Conservation (phyloP, 176 grass and related monocot genomes). For the Miscanthus lutarioriparius region DNA sequence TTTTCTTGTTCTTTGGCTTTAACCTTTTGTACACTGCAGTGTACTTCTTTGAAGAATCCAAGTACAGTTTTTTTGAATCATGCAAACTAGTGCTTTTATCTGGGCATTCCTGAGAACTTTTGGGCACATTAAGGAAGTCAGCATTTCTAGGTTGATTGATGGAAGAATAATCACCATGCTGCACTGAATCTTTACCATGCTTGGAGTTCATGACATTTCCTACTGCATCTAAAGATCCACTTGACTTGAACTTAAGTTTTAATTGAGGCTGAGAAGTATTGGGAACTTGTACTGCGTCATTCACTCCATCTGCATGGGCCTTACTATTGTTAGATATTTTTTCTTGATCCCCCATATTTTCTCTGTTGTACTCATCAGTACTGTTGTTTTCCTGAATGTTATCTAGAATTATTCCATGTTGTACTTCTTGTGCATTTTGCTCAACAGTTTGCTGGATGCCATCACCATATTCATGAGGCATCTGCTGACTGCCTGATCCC, state of each 20-base stretch:
- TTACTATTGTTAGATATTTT: conserved; percentile 18
- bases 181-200: conserved; percentile 30
- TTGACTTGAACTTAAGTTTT: conserved; percentile 72
- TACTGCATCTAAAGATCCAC: conserved; percentile 44
- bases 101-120: conserved; percentile 35
- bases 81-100: conserved; percentile 33
- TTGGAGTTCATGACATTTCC: conserved; percentile 21
- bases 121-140: conserved; percentile 33
- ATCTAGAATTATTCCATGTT: conserved; percentile 35
- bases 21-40: conserved; percentile 79
- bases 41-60: conserved; percentile 48
- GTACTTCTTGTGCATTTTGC: conserved; percentile 28
- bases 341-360: conserved; percentile 25
- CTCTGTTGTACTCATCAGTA: conserved; percentile 6
- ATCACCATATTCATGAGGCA: conserved; percentile 33
- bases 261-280: conserved; percentile 44
- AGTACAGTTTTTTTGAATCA: conserved; percentile 46
- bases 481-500: conserved; percentile 23
- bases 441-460: conserved; percentile 29
- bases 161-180: conserved; percentile 45
- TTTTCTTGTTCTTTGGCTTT: conserved; percentile 60
- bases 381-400: conserved; percentile 36
- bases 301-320: conserved; percentile 25
- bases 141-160: conserved; percentile 38
- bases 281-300: conserved; percentile 33